Evolutionary conservation across 805 yeast genomes (phyloP).

Genomic region (Candida nemodendra): DNA sequence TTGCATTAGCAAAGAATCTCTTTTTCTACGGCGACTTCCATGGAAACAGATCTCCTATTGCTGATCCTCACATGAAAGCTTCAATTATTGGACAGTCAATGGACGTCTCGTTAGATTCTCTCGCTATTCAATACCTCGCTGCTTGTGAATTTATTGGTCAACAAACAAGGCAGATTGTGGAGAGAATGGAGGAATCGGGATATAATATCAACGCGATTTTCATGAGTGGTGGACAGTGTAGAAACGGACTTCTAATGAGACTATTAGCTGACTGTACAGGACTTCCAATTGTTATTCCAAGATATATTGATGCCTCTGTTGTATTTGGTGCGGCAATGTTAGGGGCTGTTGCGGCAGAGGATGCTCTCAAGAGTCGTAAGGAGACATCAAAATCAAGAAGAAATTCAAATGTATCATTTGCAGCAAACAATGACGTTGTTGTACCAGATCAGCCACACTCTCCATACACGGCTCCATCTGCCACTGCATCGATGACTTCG

Average conservation of each 20-base stretch:
- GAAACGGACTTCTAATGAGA: constrained; percentile 86
- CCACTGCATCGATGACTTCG: constrained; percentile 67
- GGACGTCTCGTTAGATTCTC: constrained; percentile 81
- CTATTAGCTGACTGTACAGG: constrained; percentile 91
- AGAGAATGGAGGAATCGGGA: constrained; percentile 77
- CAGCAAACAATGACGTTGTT: constrained; percentile 6
- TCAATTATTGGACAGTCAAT: constrained; percentile 88
- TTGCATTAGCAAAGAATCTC: constrained; percentile 75
- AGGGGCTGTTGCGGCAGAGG: constrained; percentile 91
- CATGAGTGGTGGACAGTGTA: constrained; percentile 96
- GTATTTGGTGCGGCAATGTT: constrained; percentile 93
- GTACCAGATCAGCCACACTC: constrained; percentile 42
- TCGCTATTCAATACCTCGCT: constrained; percentile 83
- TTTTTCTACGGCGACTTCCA: constrained; percentile 96
- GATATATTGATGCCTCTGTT: constrained; percentile 95
- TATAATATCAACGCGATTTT: constrained; percentile 73
- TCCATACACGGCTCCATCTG: constrained; percentile 78
- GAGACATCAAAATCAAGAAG: constrained; percentile 25
- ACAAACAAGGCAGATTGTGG: constrained; percentile 94
- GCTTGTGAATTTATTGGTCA: constrained; percentile 98
- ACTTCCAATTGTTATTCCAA: constrained; percentile 85
- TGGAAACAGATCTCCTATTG: constrained; percentile 97
- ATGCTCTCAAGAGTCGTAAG: constrained; percentile 39
- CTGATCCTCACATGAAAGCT: constrained; percentile 92
- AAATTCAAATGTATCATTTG: constrained; percentile 27